Base-by-base conservation (phyloP, 2,329 filamentous ascomycete species). In the Periconia sp. region DNA sequence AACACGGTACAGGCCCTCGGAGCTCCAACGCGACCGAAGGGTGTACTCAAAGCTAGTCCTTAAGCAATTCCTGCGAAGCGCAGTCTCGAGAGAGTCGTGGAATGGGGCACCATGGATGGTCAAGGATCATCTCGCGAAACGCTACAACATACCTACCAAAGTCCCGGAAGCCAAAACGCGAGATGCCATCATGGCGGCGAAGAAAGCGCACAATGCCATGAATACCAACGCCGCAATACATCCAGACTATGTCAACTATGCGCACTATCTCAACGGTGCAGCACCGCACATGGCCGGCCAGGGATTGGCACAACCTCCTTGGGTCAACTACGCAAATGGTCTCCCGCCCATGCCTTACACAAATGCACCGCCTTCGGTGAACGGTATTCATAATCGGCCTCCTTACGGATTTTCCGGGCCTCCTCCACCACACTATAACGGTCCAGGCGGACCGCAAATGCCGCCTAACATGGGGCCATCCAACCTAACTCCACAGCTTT, bases 91-190 rank as follows among this genome's bases (percentile, higher is more conserved):
- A 48, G 94, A 97, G 63, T 83, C 90, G 4, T 97, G 92, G 90
- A 92, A 85, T 48, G 92, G 92, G n/a, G 94, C 94, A 0, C 92
- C 94, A 0, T 99, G 94, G 94, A 76, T 95, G 41, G 92, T 97
- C 13, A 96, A 95, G 72, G 81, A 87, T 24, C 85, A 90, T 40
- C 85, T 95, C 46, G 94, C 94, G 1, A 83, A 84, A 32, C 81
- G 86, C 50, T 96, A 94, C 69, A 86, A 89, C 50, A 94, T 99
- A 50, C 91, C 85, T n/a, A 92, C 85, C 12, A 84, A 89, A 39
- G 84, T 97, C 10, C 94, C 94, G 5, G 62, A 67, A 23, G 50
- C 62, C 29, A 65, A 69, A 37, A 70, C 64, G 3, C 54, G 63
- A 16, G 66, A 70, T 23, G 64, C 65, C 9, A 43, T 69, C 11